Conservation (phyloP, 306 rosid species). For the Fragaria iinumae region DNA sequence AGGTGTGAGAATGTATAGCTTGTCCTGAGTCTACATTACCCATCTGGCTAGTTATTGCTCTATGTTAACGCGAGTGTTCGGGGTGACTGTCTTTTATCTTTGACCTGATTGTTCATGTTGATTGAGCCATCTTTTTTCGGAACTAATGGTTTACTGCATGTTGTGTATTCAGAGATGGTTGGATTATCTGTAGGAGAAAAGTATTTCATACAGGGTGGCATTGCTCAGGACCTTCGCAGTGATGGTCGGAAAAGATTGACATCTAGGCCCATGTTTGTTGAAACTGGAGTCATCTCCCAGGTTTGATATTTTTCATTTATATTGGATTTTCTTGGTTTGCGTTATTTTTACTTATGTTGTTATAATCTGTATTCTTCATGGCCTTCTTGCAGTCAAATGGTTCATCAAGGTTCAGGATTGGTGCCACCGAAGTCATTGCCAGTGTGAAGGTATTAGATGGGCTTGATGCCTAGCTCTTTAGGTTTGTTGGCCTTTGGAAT, state of each 20-base stretch:
- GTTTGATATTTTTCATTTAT: constrained; percentile 12
- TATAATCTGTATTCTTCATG: constrained; percentile 17
- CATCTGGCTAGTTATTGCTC: not conserved
- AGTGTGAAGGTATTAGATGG: constrained; percentile 68
- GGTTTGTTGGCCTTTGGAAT: not conserved
- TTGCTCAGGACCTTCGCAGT: constrained; percentile 82
- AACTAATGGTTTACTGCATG: not conserved
- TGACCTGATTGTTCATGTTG: not conserved
- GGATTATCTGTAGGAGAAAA: constrained; percentile 71
- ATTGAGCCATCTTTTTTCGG: not conserved
- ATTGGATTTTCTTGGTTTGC: not conserved
- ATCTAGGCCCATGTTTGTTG: constrained; percentile 60
- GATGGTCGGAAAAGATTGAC: constrained; percentile 84
- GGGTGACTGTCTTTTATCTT: not conserved
- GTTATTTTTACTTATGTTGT: not conserved
- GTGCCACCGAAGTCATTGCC: constrained; percentile 78
- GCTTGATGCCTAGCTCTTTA: constrained; percentile 5
- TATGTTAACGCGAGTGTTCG: not conserved
- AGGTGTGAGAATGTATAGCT: not conserved
- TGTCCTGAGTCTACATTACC: not conserved
- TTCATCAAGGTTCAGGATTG: constrained; percentile 79
- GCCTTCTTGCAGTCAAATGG: constrained; percentile 66
- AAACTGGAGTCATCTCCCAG: constrained; percentile 84
- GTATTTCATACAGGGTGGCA: constrained; percentile 73
- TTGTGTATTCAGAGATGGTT: constrained; percentile 42